Conservation (phyloP, 345 rosid genomes). For the Populus pruinosa region DNA sequence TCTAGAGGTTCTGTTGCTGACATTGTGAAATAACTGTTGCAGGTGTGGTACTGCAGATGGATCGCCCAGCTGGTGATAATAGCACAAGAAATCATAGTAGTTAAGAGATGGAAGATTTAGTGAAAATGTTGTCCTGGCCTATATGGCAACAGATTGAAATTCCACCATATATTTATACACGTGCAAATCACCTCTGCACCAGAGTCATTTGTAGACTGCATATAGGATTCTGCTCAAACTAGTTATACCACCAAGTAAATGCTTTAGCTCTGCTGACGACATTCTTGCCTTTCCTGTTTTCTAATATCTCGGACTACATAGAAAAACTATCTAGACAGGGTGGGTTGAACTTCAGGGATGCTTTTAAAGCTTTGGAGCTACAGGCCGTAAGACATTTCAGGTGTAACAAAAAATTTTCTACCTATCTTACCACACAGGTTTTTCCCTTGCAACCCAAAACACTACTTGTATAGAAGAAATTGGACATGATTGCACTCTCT, state of each 20-base stretch:
- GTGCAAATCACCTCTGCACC: background rate
- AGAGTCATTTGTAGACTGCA: background rate
- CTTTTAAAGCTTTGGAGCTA: background rate
- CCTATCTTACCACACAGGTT: background rate
- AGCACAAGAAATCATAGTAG: background rate
- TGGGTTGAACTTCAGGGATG: background rate
- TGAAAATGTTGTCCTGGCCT: background rate
- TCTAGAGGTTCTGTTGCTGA: background rate
- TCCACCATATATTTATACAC: background rate
- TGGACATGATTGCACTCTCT: background rate
- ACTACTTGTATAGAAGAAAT: background rate
- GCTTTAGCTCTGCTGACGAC: background rate
- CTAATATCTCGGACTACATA: no score
- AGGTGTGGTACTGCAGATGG: background rate
- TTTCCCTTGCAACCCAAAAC: background rate
- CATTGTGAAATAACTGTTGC: background rate
- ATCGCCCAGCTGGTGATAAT: constrained; percentile 1
- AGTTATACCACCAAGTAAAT: background rate
- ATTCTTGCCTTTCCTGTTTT: background rate
- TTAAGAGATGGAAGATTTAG: background rate
- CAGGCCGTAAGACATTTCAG: background rate
- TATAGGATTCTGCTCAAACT: background rate
- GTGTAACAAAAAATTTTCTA: background rate
- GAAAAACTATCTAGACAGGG: background rate
- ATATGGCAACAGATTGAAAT: background rate